Conservation (phyloP, 176 grass and related monocot genomes). For the Otatea glauca region DNA sequence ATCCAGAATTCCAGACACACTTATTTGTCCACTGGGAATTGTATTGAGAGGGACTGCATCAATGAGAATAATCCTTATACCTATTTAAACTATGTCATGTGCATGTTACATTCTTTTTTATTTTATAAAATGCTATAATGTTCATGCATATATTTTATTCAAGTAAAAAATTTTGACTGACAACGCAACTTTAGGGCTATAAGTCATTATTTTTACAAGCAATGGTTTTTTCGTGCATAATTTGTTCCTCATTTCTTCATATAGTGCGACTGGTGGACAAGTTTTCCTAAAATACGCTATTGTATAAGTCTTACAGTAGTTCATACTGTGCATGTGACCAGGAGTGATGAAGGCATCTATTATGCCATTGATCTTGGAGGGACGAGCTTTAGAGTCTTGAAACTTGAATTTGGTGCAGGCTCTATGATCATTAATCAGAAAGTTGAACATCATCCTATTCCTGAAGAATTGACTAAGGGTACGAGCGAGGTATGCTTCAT, state of each 20-base stretch:
- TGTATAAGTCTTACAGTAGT: neutral
- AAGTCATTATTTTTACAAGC: neutral
- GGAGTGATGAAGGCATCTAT: conserved; percentile 83
- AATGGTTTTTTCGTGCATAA: neutral
- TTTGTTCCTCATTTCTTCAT: neutral
- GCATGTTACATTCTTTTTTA: neutral
- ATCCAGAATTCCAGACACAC: neutral
- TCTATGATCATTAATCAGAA: conserved; percentile 65
- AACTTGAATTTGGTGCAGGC: conserved; percentile 66
- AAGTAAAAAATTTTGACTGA: neutral
- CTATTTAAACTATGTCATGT: neutral
- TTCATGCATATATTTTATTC: neutral
- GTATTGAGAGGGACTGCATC: neutral
- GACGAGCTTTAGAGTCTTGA: conserved; percentile 87
- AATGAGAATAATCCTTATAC: neutral
- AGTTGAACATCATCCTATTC: conserved; percentile 64
- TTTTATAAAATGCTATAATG: neutral
- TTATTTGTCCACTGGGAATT: neutral
- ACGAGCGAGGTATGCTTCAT: conserved; percentile 66
- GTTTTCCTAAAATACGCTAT: neutral
- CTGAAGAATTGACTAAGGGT: conserved; percentile 68
- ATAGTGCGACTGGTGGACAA: neutral
- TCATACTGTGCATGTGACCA: conserved; percentile 38
- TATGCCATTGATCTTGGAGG: conserved; percentile 88
- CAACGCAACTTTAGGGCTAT: neutral